Evolutionary conservation across 257 asterid genomes (phyloP), one percentile per base, ranked within the genome.

Genomic region (Paraleonurus japonicus): DNA sequence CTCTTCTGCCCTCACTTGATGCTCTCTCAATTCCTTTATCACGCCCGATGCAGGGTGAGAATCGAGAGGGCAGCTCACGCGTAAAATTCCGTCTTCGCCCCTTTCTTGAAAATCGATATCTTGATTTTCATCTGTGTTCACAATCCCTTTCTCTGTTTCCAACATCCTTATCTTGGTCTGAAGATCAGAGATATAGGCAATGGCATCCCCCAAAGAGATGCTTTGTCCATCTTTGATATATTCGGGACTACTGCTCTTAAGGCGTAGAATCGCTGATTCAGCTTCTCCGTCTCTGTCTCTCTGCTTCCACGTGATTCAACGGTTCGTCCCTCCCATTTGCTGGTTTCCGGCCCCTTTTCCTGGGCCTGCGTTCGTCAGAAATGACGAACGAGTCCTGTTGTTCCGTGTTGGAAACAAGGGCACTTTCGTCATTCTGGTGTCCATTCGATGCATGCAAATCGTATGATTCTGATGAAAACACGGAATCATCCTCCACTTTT

Each of bases 201-300:
- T 90, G 10, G 98, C 95, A 73, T 92, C 98, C 5, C 97, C 97
- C 2, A 92, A 89, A 90, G 80, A 45, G 97, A 90, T 0, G 98
- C 97, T 79, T 92, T 92, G 75, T 92, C 98, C 98, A 92, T 92
- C 76, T 92, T 92, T 10, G 98, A 90, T 66, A 92, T 90, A 45
- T 88, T 92, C 0, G 98, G 98, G 39, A 92, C 95, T 15, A 92
- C 96, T 0, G 97, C 96, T 70, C 98, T 77, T 59, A 92, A 79
- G 0, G 97, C 97, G 19, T 92, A 92, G 61, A 92, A 92, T 6
- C 97, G 83, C 50, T 92, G 98, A 61, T 92, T 92, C 43, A 92
- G 92, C 79, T 90, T 92, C 84, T 92, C 98, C 98, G 91, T 69
- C 97, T 90, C 82, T 92, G 98, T 70, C 98, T 88, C 69, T 92